A percentile compares a stretch with the other conserved stretches of the same genome.
These are phyloP conservation scores for Clathrospora elynae DNA, from an alignment of 2,329 filamentous ascomycete genomes.

Conservation along the genomic window DNA sequence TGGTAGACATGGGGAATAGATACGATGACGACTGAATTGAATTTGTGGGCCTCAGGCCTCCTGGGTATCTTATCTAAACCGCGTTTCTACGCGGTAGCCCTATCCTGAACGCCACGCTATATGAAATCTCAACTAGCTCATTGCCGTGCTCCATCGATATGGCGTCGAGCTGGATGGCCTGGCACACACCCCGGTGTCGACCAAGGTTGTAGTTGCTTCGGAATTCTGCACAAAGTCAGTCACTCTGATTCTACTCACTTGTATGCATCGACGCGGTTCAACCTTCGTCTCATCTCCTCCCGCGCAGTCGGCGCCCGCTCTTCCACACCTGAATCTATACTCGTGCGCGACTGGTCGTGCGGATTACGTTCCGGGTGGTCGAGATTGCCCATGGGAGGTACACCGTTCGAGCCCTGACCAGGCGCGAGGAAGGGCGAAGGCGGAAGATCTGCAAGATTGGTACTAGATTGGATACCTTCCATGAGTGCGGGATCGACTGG, in stretches of 20 bases:
- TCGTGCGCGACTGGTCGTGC: conserved; percentile 6
- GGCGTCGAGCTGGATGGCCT: no score
- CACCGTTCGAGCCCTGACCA: conserved; percentile 15
- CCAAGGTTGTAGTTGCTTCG: no score
- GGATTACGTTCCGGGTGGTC: conserved; percentile 13
- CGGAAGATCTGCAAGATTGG: conserved; percentile 38
- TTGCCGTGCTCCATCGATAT: no score
- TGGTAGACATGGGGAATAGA: no score
- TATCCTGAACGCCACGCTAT: no score
- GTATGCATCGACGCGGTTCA: conserved; percentile 20
- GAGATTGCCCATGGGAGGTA: conserved; percentile 16
- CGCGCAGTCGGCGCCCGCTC: conserved; percentile 27
- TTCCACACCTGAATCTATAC: conserved; percentile 7
- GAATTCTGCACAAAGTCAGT: no score
- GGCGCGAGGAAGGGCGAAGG: conserved; percentile 44
- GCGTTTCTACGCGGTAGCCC: no score
- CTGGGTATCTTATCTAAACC: no score
- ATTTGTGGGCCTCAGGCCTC: no score
- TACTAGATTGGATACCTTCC: conserved; percentile 40
- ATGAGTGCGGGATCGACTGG: conserved; percentile 68
- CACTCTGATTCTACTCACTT: not conserved
- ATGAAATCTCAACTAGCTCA: no score
- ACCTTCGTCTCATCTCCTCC: conserved; percentile 30
- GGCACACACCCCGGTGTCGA: no score
- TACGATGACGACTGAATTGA: no score